Conservation (phyloP, 306 rosid genomes). For the Oemleria cerasiformis region DNA sequence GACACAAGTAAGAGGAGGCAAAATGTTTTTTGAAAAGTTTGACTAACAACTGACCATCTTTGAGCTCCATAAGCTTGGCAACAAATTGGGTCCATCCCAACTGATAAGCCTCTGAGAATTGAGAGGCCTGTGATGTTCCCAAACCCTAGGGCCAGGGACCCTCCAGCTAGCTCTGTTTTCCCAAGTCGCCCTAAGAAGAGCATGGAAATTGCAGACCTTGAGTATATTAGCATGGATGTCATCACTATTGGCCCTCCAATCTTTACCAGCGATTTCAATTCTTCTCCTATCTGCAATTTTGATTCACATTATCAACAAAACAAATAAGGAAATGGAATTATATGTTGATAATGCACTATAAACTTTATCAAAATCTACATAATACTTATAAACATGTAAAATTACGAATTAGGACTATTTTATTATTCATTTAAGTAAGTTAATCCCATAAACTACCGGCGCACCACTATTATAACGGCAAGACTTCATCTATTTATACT, state of each 20-base stretch:
- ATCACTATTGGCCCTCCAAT: constrained; percentile 61
- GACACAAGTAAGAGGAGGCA: constrained; percentile 71
- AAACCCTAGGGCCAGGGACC: constrained; percentile 80
- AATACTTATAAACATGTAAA: too few relatives aligned
- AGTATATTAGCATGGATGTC: constrained; percentile 59
- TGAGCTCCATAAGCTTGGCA: constrained; percentile 91
- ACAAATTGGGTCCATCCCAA: constrained; percentile 93
- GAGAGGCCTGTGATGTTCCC: constrained; percentile 79
- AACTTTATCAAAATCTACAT: too few relatives aligned
- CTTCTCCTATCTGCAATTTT: constrained; percentile 61
- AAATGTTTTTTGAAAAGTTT: constrained; percentile 57
- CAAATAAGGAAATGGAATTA: background rate
- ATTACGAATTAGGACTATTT: too few relatives aligned
- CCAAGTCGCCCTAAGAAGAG: constrained; percentile 82
- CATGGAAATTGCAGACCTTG: constrained; percentile 71
- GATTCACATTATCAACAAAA: constrained; percentile 19
- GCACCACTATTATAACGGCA: too few relatives aligned
- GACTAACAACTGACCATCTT: constrained; percentile 63
- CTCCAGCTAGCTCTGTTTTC: constrained; percentile 75
- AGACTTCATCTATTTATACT: too few relatives aligned
- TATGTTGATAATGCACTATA: background rate
- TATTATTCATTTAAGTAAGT: too few relatives aligned
- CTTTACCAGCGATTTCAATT: constrained; percentile 50
- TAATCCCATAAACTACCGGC: too few relatives aligned
- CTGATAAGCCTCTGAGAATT: constrained; percentile 61